These are phyloP conservation scores for Pezicula neosporulosa DNA, from an alignment of 2,329 filamentous ascomycete species.

Conservation along the genomic window DNA sequence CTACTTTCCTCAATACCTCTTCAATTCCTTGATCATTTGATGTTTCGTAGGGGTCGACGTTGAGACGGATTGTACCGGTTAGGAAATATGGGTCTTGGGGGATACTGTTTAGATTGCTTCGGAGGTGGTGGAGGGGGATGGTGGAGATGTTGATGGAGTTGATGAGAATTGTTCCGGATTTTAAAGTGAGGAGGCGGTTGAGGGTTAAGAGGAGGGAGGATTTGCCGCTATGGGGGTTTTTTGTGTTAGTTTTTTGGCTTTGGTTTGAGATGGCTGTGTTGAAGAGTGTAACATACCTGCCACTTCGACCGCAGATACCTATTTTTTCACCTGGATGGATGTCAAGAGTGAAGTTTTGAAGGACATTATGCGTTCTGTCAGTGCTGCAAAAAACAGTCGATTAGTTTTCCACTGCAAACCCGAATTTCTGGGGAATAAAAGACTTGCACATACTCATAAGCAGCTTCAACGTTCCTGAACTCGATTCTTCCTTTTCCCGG, in stretches of 20 bases:
- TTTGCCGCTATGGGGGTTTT: conserved; percentile 51
- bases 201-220: conserved; percentile 43
- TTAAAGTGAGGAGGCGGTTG: conserved; percentile 43
- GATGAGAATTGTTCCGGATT: conserved; percentile 37
- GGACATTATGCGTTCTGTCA: too few relatives aligned
- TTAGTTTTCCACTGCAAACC: too few relatives aligned
- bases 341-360: too few relatives aligned
- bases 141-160: conserved; percentile 39
- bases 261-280: too few relatives aligned
- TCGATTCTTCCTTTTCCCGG: too few relatives aligned
- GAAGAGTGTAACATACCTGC: too few relatives aligned
- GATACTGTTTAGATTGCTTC: conserved; percentile 39
- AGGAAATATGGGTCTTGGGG: conserved; percentile 46
- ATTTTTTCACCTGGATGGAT: conserved; percentile 57
- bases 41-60: conserved; percentile 38
- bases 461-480: too few relatives aligned
- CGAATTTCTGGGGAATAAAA: too few relatives aligned
- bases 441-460: too few relatives aligned
- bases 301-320: conserved; percentile 47
- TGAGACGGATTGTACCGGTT: conserved; percentile 40
- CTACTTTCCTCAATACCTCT: conserved; percentile 37
- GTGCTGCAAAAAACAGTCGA: too few relatives aligned
- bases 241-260: too few relatives aligned
- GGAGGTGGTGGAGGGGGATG: conserved; percentile 38
- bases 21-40: conserved; percentile 36